Percentiles rank a stretch among this genome's conserved stretches.
phyloP scores from a whole-genome alignment of 2,329 filamentous ascomycete species.

The Diaporthe ilicicola region DNA sequence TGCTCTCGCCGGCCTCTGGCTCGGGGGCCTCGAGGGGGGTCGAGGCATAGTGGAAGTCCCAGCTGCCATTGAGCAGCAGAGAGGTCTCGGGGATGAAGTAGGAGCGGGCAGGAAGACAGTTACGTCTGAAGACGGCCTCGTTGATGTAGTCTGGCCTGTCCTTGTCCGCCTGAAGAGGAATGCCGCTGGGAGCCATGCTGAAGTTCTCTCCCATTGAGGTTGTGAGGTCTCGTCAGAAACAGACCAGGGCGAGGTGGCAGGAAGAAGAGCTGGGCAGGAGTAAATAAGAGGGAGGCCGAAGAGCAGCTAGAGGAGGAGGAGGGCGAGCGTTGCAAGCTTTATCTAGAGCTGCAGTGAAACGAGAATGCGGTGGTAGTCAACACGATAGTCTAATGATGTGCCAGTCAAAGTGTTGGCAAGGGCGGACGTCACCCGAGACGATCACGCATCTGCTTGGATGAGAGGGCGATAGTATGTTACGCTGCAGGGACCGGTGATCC shows the following conservation, averaged over 20 bases:
- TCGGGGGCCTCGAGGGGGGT: constrained; percentile 56
- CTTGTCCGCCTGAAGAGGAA: constrained; percentile 45
- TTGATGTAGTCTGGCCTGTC: constrained; percentile 58
- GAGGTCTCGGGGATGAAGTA: constrained; percentile 61
- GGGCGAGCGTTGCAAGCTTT: neutral
- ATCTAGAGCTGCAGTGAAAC: constrained; percentile 1
- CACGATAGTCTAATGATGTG: neutral
- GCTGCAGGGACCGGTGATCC: constrained; percentile 20
- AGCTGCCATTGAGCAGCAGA: constrained; percentile 62
- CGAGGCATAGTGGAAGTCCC: constrained; percentile 62
- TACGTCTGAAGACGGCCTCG: constrained; percentile 60
- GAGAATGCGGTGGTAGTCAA: neutral
- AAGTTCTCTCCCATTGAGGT: constrained; percentile 19
- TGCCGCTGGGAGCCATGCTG: constrained; percentile 39
- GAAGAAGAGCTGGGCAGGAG: neutral
- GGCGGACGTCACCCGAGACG: constrained; percentile 5
- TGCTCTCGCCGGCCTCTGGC: constrained; percentile 37
- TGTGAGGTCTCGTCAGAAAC: neutral
- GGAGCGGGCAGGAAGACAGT: constrained; percentile 59
- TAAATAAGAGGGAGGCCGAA: neutral
- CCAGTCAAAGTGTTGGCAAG: neutral
- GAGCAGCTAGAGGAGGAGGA: neutral
- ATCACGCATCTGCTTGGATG: constrained; percentile 9
- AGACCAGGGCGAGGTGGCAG: neutral
- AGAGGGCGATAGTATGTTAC: constrained; percentile 17